Conservation (phyloP, 1,284 basidiomycete species). For the Trametes hirsuta region DNA sequence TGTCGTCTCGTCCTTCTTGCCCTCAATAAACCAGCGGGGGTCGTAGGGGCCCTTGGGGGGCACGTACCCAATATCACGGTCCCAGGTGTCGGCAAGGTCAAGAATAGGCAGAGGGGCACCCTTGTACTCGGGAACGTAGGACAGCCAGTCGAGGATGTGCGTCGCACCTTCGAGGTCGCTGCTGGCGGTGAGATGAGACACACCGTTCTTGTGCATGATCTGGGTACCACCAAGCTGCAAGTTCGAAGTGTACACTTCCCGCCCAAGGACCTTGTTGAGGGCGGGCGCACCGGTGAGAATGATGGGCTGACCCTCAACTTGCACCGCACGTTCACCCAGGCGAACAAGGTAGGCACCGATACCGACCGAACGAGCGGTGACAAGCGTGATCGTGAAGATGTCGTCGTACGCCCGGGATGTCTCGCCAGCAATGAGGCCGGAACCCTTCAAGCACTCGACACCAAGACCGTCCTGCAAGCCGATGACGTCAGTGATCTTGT, state of each 20-base stretch:
- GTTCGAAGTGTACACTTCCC: conserved; percentile 99
- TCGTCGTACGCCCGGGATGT: conserved; percentile 98
- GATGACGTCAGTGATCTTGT: conserved; percentile 97
- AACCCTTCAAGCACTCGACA: conserved; percentile 95
- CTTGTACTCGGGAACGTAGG: conserved; percentile 87
- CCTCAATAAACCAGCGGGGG: conserved; percentile 97
- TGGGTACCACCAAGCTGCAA: conserved; percentile 98
- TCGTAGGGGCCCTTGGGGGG: conserved; percentile 97
- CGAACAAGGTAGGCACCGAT: conserved; percentile 99
- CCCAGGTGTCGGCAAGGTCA: conserved; percentile 80
- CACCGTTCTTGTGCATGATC: conserved; percentile 99
- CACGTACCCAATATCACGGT: conserved; percentile 88
- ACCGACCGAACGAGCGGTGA: conserved; percentile 98
- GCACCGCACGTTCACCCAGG: conserved; percentile 96
- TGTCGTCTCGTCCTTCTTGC: conserved; percentile 85
- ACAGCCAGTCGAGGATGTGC: conserved; percentile 94
- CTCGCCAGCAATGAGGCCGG: conserved; percentile 98
- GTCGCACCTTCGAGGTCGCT: conserved; percentile 95
- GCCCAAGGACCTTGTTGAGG: conserved; percentile 98
- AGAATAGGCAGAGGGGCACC: conserved; percentile 80
- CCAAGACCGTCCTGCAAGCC: conserved; percentile 97
- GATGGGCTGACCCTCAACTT: conserved; percentile 99
- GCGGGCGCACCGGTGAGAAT: conserved; percentile 98
- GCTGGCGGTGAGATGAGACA: conserved; percentile 93
- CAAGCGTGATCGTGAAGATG: conserved; percentile 99